phyloP scores from a whole-genome alignment of 257 asterid species.

The Coffea eugenioides region DNA sequence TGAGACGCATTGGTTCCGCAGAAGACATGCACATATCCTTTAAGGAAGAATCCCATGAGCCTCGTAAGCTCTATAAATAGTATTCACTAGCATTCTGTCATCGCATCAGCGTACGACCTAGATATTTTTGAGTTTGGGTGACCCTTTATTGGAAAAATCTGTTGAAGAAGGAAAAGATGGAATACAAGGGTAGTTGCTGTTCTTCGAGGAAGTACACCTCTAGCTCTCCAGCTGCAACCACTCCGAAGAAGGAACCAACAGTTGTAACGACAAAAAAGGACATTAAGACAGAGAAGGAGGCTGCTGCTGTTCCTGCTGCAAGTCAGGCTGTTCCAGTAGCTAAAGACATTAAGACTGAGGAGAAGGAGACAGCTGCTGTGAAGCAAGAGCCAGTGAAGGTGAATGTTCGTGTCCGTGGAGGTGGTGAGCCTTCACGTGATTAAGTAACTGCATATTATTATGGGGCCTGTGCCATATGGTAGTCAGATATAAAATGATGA shows the following conservation, averaged over 20 bases:
- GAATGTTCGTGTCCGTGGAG: not conserved
- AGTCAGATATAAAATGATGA: not conserved
- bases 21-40: not conserved
- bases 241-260: not conserved
- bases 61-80: conserved; percentile 9
- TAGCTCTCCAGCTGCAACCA: not conserved
- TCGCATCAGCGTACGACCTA: not conserved
- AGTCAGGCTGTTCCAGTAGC: not conserved
- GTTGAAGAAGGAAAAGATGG: conserved; percentile 2
- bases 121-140: not conserved
- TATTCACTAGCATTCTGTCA: too few species aligned
- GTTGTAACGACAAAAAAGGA: not conserved
- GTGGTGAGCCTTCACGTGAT: not conserved
- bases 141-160: not conserved
- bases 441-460: not conserved
- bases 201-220: not conserved
- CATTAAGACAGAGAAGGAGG: not conserved
- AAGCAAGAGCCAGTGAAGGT: conserved; percentile 1
- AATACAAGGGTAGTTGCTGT: not conserved
- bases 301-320: not conserved
- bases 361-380: not conserved
- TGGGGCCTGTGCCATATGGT: not conserved
- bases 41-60: not conserved
- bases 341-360: not conserved
- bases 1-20: not conserved